These are phyloP conservation scores for Phytophthora capsici DNA, from an alignment of 352 stramenopile species.

Conservation along the genomic window DNA sequence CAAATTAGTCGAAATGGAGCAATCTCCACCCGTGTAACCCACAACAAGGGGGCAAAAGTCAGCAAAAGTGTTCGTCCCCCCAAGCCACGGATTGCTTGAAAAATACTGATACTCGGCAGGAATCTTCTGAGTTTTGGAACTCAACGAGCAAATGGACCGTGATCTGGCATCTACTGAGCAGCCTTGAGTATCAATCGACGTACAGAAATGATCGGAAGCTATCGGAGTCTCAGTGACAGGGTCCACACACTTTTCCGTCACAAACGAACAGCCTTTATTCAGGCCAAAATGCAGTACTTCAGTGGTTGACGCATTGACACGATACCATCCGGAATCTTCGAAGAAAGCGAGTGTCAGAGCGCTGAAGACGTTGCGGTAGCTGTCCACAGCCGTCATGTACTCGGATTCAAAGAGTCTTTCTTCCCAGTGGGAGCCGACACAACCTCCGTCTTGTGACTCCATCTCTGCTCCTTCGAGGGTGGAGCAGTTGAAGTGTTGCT, in stretches of 20 bases:
- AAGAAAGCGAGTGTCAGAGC: slow-evolving; percentile 77
- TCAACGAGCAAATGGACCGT: slow-evolving; percentile 60
- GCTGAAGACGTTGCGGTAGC: slow-evolving; percentile 68
- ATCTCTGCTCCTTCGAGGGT: slow-evolving; percentile 65
- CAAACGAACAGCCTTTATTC: slow-evolving; percentile 63
- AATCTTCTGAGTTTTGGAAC: slow-evolving; percentile 39
- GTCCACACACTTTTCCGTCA: slow-evolving; percentile 62
- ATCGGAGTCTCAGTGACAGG: slow-evolving; percentile 43
- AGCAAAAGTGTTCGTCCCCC: slow-evolving; percentile 57
- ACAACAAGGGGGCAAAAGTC: slow-evolving; percentile 78
- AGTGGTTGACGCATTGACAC: slow-evolving; percentile 49
- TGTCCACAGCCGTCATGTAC: slow-evolving; percentile 76
- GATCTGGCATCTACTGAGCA: slow-evolving; percentile 75
- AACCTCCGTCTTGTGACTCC: slow-evolving; percentile 78
- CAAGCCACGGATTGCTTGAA: slow-evolving; percentile 33
- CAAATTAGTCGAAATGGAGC: slow-evolving; percentile 52
- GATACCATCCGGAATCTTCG: slow-evolving; percentile 81
- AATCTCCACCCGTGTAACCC: slow-evolving; percentile 63
- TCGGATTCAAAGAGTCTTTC: slow-evolving; percentile 78
- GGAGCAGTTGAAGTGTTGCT: slow-evolving; percentile 67
- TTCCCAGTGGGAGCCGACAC: slow-evolving; percentile 80
- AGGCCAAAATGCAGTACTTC: slow-evolving; percentile 65
- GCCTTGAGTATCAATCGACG: slow-evolving; percentile 41
- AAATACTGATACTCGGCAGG: slow-evolving; percentile 71
- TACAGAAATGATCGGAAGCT: slow-evolving; percentile 62